These are phyloP conservation scores for Trametes sanguinea DNA, from an alignment of 768 basidiomycete genomes.

Conservation along the genomic window DNA sequence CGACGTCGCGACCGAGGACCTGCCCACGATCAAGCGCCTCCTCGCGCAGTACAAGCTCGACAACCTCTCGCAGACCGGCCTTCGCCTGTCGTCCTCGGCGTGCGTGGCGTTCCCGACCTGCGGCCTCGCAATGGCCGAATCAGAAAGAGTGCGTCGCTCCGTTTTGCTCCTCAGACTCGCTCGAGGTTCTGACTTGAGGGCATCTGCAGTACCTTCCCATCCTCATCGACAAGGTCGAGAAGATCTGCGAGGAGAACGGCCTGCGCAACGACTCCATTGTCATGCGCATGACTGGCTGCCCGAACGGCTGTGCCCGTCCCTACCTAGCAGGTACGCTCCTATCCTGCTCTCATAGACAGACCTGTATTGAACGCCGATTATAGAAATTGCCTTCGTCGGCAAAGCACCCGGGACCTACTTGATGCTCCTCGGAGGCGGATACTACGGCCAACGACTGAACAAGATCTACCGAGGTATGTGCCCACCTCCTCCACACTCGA, in stretches of 20 bases:
- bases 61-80: conserved; percentile 73
- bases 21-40: conserved; percentile 75
- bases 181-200: no score
- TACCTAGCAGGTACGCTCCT: conserved; percentile 74
- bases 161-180: background rate
- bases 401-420: conserved; percentile 91
- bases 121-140: conserved; percentile 82
- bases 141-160: conserved; percentile 56
- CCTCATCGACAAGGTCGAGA: conserved; percentile 92
- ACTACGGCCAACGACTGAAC: conserved; percentile 91
- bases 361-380: background rate
- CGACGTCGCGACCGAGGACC: conserved; percentile 72
- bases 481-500: background rate
- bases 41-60: conserved; percentile 88
- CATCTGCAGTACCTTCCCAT: conserved; percentile 78
- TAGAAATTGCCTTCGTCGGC: conserved; percentile 95
- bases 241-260: conserved; percentile 91
- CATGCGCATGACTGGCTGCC: conserved; percentile 99
- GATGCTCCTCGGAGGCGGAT: conserved; percentile 96
- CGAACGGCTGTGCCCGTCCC: conserved; percentile 91
- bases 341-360: background rate
- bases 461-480: conserved; percentile 88
- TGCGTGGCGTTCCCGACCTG: conserved; percentile 99
- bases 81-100: conserved; percentile 88
- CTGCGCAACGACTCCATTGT: conserved; percentile 92